These are phyloP conservation scores for Vaccinium macrocarpon DNA, from an alignment of 148 eudicot species.

Conservation along the genomic window DNA sequence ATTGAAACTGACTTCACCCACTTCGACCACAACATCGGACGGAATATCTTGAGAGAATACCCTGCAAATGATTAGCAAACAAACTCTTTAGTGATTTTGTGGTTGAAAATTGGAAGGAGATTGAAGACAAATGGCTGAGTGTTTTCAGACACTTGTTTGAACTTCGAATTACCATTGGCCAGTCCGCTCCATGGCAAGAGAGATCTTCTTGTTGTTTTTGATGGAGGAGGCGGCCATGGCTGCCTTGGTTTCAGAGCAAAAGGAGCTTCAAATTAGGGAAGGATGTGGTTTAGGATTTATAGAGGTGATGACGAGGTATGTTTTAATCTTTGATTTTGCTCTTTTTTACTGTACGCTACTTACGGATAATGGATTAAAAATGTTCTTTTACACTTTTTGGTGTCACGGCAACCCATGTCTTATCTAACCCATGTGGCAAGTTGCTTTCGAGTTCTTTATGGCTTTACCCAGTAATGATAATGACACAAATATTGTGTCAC, in stretches of 20 bases:
- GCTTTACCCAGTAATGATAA: too few species aligned
- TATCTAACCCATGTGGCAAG: not conserved
- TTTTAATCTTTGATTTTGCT: not conserved
- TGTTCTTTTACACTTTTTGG: not conserved
- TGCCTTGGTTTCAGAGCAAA: not conserved
- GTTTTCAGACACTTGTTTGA: not conserved
- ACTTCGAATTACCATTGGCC: conserved; percentile 73
- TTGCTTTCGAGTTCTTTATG: not conserved
- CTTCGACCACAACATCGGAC: conserved; percentile 66
- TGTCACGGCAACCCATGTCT: too few species aligned
- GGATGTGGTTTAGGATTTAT: not conserved
- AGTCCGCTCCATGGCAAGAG: conserved; percentile 94
- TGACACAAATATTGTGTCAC: too few species aligned
- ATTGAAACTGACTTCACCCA: conserved; percentile 57
- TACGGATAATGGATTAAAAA: not conserved
- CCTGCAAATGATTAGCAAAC: conserved; percentile 40
- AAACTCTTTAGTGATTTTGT: not conserved
- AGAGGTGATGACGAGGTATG: not conserved
- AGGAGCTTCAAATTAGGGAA: not conserved
- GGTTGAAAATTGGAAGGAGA: not conserved
- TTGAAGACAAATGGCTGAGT: not conserved
- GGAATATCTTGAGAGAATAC: conserved; percentile 88
- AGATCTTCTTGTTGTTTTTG: conserved; percentile 42
- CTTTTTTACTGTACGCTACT: not conserved
- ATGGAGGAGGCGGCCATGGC: conserved; percentile 45